Evolutionary conservation across 768 basidiomycete species (phyloP), one percentile per base, ranked within the genome.

Genomic region (Amyloporia xantha): DNA sequence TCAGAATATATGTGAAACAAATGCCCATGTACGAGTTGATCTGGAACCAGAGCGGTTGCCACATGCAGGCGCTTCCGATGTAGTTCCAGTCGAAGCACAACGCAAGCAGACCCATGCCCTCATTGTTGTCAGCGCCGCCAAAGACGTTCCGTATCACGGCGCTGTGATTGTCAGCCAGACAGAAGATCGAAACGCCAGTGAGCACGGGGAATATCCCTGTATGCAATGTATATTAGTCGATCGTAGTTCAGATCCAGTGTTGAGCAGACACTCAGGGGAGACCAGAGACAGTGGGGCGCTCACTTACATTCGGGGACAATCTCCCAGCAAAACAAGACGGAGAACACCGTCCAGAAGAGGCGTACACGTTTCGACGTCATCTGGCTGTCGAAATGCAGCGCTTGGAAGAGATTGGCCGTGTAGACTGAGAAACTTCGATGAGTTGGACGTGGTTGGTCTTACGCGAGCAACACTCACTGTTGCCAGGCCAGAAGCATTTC

Each of bases 81-180:
- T 77, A 72, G 55, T 79, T 77, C 81, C 82, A 84, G 56, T 84
- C 82, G 13, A 84, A 64, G 53, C 70, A 80, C 35, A 82, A 59
- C 1, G 81, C 72, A 38, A 84, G 73, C 45, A 77, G 62, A 10
- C 80, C 82, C 36, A 83, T 71, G 5, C 81, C 81, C 61, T 82
- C 80, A 47, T 84, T 63, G 57, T 63, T 63, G 54, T 55, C 58
- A 10, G 81, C 47, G 72, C 81, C 59, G 28, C 56, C 58, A 43
- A 61, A 59, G 27, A 63, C 46, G 46, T 56, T 59, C 19, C 58
- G 49, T 53, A 61, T 58, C 4, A 62, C 59, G 0, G 54, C 42
- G 54, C 53, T 59, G 43, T 39, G 26, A 56, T 63, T 63, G 53
- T 63, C 70, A 27, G 63, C 66, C 41, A 65, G 53, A 49, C 66